These are phyloP conservation scores for Heterobasidion annosum DNA, from an alignment of 1,284 basidiomycete species.

Conservation along the genomic window DNA sequence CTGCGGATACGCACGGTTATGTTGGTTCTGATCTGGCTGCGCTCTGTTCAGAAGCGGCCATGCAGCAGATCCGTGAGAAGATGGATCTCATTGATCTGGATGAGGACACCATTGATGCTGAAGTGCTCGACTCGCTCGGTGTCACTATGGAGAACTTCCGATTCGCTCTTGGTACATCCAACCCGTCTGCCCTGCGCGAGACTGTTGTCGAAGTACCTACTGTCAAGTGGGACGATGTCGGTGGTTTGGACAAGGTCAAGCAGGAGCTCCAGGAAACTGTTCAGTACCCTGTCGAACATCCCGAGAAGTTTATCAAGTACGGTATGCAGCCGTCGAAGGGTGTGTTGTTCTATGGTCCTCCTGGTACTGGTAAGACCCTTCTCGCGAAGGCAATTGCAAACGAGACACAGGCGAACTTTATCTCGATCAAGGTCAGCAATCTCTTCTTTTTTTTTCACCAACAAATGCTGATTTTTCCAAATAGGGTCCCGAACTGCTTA, in stretches of 20 bases:
- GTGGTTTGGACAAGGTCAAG: slow-evolving; percentile 99
- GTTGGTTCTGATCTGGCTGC: slow-evolving; percentile 97
- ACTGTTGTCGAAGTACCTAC: slow-evolving; percentile 96
- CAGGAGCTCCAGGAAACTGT: slow-evolving; percentile 98
- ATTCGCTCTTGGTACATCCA: slow-evolving; percentile 88
- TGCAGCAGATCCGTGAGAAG: slow-evolving; percentile 99
- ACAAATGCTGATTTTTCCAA: background rate
- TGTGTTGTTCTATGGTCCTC: slow-evolving; percentile 95
- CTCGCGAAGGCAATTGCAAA: slow-evolving; percentile 98
- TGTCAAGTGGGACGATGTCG: slow-evolving; percentile 97
- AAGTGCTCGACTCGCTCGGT: slow-evolving; percentile 92
- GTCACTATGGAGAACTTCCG: slow-evolving; percentile 99
- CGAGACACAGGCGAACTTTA: slow-evolving; percentile 99
- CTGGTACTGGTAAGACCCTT: slow-evolving; percentile 94
- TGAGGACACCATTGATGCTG: slow-evolving; percentile 94
- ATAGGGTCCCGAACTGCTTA: slow-evolving; percentile 91
- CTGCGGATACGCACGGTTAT: slow-evolving; percentile 98
- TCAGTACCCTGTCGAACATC: slow-evolving; percentile 99
- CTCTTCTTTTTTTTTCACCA: background rate
- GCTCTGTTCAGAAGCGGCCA: slow-evolving; percentile 93
- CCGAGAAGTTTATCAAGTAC: slow-evolving; percentile 99
- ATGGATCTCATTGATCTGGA: slow-evolving; percentile 94
- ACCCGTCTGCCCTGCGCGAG: slow-evolving; percentile 95
- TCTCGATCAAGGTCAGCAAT: slow-evolving; percentile 82
- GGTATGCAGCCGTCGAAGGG: slow-evolving; percentile 99